These are phyloP conservation scores for Euryodendron excelsum DNA, from an alignment of 148 eudicot genomes.

Conservation along the genomic window DNA sequence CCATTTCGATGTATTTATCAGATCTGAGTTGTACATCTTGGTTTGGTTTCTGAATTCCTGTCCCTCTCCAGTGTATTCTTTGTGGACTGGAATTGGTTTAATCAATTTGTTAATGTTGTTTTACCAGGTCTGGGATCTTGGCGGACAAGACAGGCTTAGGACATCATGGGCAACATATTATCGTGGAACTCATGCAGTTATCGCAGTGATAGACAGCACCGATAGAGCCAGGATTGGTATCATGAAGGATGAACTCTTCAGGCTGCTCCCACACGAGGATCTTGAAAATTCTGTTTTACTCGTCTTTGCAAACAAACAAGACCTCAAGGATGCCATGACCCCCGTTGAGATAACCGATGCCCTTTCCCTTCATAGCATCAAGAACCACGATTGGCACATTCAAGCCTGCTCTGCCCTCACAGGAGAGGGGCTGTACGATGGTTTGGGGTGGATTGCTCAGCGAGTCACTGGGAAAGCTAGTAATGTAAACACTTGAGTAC, in stretches of 20 bases:
- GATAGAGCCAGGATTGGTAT: conserved; percentile 78
- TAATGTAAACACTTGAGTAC: neutral
- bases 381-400: conserved; percentile 97
- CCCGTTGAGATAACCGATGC: conserved; percentile 96
- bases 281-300: conserved; percentile 75
- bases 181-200: conserved; percentile 95
- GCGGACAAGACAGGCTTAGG: conserved; percentile 91
- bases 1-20: too few relatives aligned
- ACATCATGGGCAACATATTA: conserved; percentile 98
- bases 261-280: conserved; percentile 80
- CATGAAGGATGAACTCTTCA: conserved; percentile 90
- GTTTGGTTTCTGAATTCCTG: neutral
- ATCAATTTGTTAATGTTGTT: neutral
- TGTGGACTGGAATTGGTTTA: neutral
- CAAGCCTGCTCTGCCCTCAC: conserved; percentile 92
- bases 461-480: conserved; percentile 79
- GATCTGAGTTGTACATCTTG: neutral
- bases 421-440: conserved; percentile 93
- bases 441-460: conserved; percentile 95
- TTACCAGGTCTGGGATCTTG: conserved; percentile 92
- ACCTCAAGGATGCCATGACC: conserved; percentile 87
- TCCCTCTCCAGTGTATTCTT: neutral
- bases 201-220: conserved; percentile 90
- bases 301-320: conserved; percentile 92
- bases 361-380: conserved; percentile 86